Base-by-base conservation (phyloP, 768 basidiomycete genomes). In the Tricholoma hemisulphureum region DNA sequence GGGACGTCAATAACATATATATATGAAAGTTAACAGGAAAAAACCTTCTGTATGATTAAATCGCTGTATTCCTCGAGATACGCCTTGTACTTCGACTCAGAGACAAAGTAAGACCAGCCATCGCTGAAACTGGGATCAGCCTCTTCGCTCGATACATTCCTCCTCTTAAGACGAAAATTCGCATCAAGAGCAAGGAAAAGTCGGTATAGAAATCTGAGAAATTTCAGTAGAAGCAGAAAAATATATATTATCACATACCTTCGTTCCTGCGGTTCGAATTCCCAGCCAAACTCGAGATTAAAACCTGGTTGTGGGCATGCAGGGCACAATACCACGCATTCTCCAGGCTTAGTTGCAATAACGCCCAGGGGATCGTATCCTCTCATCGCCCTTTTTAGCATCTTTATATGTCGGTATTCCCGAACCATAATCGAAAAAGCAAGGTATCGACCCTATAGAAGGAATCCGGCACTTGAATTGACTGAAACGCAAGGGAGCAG, bases 251-350 rank as follows among this genome's bases (percentile, higher is more conserved):
- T 45, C 24, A 59, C 59, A 31, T 46, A 67, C 65, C 52, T 32
- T 0, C 48, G 13, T 24, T 67, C 56, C 2, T 29, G 28, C 0
- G 61, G 34, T 0, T 51, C 61, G 6, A 63, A 31, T 23, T 66
- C 57, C 69, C 67, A 73, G 11, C 60, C 61, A 4, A 55, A 43
- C 1, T 67, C 68, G 1, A 76, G 39, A 58, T 70, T 70, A 13
- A 60, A 55, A 5, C 57, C 64, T 4, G 63, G 61, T n/a, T 63
- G 55, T 0, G 67, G 68, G 45, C 69, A 70, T 20, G 68, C 64
- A 5, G 67, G 67, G 57, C 70, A 71, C 21, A 51, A 39, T 3
- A 71, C 34, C 5, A 60, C 66, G 5, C 65, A 58, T 28, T 56
- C 62, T 10, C 69, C 69, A 14, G 48, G 29, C 23, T 48, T 23